Conservation (phyloP, 257 asterid species). For the Primulina tabacum region DNA sequence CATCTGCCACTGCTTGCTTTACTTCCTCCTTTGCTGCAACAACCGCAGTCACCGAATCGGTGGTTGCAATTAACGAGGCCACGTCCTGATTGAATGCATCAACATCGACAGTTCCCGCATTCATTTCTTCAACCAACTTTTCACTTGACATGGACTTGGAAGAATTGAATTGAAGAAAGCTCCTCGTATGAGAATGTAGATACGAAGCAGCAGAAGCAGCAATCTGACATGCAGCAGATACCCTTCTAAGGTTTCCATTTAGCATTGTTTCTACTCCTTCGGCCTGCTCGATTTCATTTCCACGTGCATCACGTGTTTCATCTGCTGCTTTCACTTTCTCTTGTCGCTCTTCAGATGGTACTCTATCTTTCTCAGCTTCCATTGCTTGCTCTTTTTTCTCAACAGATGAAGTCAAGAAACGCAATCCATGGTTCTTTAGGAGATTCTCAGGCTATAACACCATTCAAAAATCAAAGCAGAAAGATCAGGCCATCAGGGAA, state of each 20-base stretch:
- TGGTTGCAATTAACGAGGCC: constrained; percentile 78
- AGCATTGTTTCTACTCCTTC: constrained; percentile 25
- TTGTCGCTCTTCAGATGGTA: constrained; percentile 35
- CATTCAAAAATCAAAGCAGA: constrained; percentile 15
- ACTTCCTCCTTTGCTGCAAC: constrained; percentile 99
- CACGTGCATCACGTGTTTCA: constrained; percentile 28
- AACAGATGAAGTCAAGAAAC: constrained; percentile 69
- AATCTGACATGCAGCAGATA: constrained; percentile 71
- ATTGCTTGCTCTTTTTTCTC: constrained; percentile 71
- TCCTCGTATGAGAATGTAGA: constrained; percentile 75
- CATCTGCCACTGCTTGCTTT: constrained; percentile 97
- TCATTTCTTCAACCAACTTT: constrained; percentile 21
- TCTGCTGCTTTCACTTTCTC: constrained; percentile 25
- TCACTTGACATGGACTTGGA: constrained; percentile 34
- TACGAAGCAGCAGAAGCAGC: constrained; percentile 97
- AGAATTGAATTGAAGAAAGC: constrained; percentile 62
- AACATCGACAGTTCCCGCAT: constrained; percentile 17
- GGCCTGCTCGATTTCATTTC: constrained; percentile 21
- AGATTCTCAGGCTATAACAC: constrained; percentile 62
- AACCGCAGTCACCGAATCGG: constrained; percentile 86
- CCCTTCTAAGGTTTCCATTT: constrained; percentile 39
- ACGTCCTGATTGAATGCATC: constrained; percentile 44
- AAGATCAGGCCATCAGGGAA: constrained; percentile 1
- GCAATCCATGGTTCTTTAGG: constrained; percentile 49
- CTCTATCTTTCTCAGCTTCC: constrained; percentile 54